Evolutionary conservation across 495 filamentous ascomycete species (phyloP), one percentile per base, ranked within the genome.

Genomic region (Podospora pseudopauciseta): DNA sequence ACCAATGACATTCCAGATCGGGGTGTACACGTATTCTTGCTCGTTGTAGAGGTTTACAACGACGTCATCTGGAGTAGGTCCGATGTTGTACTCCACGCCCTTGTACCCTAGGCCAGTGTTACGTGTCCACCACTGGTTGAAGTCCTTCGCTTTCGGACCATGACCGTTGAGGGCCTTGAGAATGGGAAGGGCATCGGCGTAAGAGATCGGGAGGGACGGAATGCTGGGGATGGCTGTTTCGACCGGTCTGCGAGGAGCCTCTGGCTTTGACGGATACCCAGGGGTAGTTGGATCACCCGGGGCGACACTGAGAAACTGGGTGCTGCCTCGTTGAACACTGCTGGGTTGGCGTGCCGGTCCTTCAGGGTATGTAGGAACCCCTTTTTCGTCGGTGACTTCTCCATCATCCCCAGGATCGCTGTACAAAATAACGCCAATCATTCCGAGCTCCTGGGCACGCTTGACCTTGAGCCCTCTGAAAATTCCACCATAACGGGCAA

Each of bases 381-480:
- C 96, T 71, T 95, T 91, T 67, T 89, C 86, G 66, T 93, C 91
- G 0, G 90, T 94, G 23, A 91, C 83, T 7, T 90, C 83, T 5
- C 91, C 92, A 79, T 99, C 95, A 72, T 94, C 90, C 56, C 93
- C 92, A 1, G 95, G 95, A 76, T 99, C 96, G 54, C 83, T 88
- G 78, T 94, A 99, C 5, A 97, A 84, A 57, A 98, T 79, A 23
- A 88, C 87, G 5, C 95, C 94, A 27, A 97, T 81, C 90, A 96
- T 95, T 30, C 95, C 96, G 49, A 95, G 84, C 68, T 98, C 93
- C 73, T 96, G 90, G 16, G 95, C 94, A 55, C 92, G 86, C 82
- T 96, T 97, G 63, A 97, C 87, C 78, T 97, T 99, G 68, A 97
- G 81, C 1, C 93, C 95, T 57, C 96, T 85, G 80, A 97, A 97